Evolutionary conservation across 106 monocot genomes (phyloP).

Genomic region (Acanthochlamys bracteata): DNA sequence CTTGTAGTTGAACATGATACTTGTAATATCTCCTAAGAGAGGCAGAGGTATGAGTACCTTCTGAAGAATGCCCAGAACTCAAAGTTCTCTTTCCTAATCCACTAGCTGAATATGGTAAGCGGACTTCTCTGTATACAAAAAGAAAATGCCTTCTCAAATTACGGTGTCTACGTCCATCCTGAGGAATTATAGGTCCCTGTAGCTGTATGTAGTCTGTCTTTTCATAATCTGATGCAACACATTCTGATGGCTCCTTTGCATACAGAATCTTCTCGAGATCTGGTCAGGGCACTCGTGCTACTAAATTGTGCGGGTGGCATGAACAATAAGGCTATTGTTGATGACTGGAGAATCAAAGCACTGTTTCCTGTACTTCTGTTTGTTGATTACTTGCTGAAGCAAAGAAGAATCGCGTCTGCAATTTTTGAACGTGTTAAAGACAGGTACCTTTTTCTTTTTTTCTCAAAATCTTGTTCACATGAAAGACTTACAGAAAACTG

Average conservation of each 20-base stretch:
- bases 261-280: conserved; percentile 42
- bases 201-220: too few species aligned
- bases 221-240: too few species aligned
- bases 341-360: conserved; percentile 94
- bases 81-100: too few species aligned
- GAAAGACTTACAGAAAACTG: background rate
- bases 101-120: too few species aligned
- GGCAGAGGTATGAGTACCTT: too few species aligned
- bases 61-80: too few species aligned
- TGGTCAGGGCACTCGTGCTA: conserved; percentile 80
- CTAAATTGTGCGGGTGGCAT: conserved; percentile 95
- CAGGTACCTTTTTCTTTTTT: conserved; percentile 27
- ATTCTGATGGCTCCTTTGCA: background rate
- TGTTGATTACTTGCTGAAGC: conserved; percentile 71
- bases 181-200: too few species aligned
- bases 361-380: conserved; percentile 74
- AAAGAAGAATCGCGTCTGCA: conserved; percentile 60
- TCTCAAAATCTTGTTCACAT: background rate
- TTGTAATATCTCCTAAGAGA: too few species aligned
- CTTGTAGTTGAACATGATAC: too few species aligned
- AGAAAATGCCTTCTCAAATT: too few species aligned
- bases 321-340: conserved; percentile 97
- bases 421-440: conserved; percentile 79
- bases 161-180: too few species aligned
- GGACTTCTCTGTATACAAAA: too few species aligned